Conservation (phyloP, 2,329 filamentous ascomycete genomes). For the Cladosporium sp. region DNA sequence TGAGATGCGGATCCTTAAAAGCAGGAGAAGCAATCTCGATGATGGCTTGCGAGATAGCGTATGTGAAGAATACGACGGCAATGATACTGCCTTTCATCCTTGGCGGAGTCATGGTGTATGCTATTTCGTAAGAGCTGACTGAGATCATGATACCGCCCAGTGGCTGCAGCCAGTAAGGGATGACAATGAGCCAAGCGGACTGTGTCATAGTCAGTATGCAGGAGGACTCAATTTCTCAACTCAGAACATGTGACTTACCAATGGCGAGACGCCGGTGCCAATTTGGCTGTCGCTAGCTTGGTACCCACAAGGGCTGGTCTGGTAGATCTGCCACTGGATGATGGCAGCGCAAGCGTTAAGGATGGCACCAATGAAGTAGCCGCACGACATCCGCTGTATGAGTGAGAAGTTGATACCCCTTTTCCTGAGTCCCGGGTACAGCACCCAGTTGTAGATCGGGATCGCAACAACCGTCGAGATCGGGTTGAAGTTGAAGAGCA, state of each 20-base stretch:
- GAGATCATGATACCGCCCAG: constrained; percentile 24
- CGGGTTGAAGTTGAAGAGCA: constrained; percentile 37
- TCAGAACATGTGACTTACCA: not conserved
- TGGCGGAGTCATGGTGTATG: constrained; percentile 38
- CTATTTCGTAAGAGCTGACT: constrained; percentile 33
- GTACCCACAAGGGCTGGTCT: constrained; percentile 43
- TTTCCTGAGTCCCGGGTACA: constrained; percentile 38
- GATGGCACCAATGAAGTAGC: constrained; percentile 45
- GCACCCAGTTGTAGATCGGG: constrained; percentile 36
- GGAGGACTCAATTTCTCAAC: not conserved
- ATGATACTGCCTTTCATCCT: constrained; percentile 40
- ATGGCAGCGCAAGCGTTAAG: constrained; percentile 47
- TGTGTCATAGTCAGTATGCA: not conserved
- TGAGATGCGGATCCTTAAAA: constrained; percentile 41
- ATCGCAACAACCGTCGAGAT: constrained; percentile 39
- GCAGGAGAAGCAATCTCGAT: constrained; percentile 39
- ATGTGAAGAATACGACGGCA: constrained; percentile 38
- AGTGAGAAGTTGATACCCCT: constrained; percentile 37
- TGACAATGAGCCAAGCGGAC: too few relatives aligned
- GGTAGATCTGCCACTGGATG: constrained; percentile 50
- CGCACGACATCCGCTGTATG: constrained; percentile 45
- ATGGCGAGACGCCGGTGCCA: constrained; percentile 14
- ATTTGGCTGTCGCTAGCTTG: constrained; percentile 16
- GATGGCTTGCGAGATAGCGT: constrained; percentile 34
- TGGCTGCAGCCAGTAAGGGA: constrained; percentile 21